Base-by-base conservation (phyloP, 345 rosid species). In the Punica granatum region DNA sequence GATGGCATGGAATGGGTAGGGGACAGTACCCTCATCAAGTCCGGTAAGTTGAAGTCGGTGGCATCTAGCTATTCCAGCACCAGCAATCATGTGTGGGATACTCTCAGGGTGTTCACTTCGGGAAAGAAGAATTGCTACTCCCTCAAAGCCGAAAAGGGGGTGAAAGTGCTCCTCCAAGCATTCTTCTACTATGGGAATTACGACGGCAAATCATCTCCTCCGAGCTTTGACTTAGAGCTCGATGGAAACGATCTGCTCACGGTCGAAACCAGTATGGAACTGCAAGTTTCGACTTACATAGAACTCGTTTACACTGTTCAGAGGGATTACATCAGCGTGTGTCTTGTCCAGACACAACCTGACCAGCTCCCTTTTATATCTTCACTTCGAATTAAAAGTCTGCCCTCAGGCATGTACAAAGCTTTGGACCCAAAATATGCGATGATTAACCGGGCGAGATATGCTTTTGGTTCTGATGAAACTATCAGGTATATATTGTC, bases 281-380 rank as follows among this genome's bases (percentile, higher is more conserved):
- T 19, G 14, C 60, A 10, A 10, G 16, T 23, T 9, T 6, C 60
- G 1, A 56, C 0, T 19, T 26, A 56, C 60, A 6, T 3, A 7
- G 60, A 56, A 56, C 13, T 15, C 31, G 16, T 56, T 11, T 56
- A 16, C 33, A 19, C 16, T 30, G 5, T 28, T 30, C 10, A 56
- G 60, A 9, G 31, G 31, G 60, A 56, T 15, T 6, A 0, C 60
- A 56, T 56, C 10, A 56, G 60, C 60, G 33, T 56, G 31, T 56
- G 60, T 26, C 60, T 56, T 56, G 28, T 56, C 7, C 7, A 56
- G 60, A 56, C 60, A 7, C 12, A 56, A 8, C 31, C 60, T 2
- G 16, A 56, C 31, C 60, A 56, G 60, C 21, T 6, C 33, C 60
- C 60, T 56, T 56, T 56, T 28, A 56, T 56, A 23, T 56, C 60